Percentiles rank a stretch among this genome's conserved stretches.
These are phyloP conservation scores for Diaporthe aspalathi DNA, from an alignment of 2,329 filamentous ascomycete species.

Conservation along the genomic window DNA sequence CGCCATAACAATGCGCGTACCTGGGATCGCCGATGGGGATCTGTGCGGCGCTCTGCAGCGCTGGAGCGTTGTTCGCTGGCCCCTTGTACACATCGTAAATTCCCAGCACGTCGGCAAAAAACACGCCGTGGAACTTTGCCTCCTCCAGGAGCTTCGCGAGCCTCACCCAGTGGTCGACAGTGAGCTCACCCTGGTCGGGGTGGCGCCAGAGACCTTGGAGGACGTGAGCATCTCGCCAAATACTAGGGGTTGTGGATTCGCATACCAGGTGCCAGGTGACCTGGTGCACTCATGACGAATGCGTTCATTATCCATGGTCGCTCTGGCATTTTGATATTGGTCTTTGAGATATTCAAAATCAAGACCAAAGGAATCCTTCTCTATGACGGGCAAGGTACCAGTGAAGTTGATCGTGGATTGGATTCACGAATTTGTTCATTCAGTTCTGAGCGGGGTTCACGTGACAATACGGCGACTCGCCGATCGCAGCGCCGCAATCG, in stretches of 20 bases:
- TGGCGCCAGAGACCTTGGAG: slow-evolving; percentile 31
- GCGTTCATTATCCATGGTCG: slow-evolving; percentile 52
- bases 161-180: slow-evolving; percentile 60
- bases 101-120: slow-evolving; percentile 56
- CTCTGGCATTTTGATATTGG: neutral
- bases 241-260: neutral
- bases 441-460: slow-evolving; percentile 12
- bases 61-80: slow-evolving; percentile 66
- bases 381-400: too few species aligned
- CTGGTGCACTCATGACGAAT: slow-evolving; percentile 47
- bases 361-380: too few species aligned
- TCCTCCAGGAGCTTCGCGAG: slow-evolving; percentile 51
- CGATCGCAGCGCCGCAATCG: slow-evolving; percentile 15
- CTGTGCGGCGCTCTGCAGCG: slow-evolving; percentile 72
- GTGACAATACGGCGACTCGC: neutral
- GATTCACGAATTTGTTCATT: neutral
- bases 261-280: slow-evolving; percentile 31
- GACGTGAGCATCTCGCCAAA: neutral
- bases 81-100: slow-evolving; percentile 78
- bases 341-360: too few species aligned
- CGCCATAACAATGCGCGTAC: slow-evolving; percentile 50
- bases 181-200: slow-evolving; percentile 40
- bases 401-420: too few species aligned
- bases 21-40: slow-evolving; percentile 79
- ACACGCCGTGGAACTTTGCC: slow-evolving; percentile 52